Percentiles rank a stretch among this genome's conserved stretches.
Conservation (phyloP, 495 filamentous ascomycete genomes). For the Annulohypoxylon moriforme region DNA sequence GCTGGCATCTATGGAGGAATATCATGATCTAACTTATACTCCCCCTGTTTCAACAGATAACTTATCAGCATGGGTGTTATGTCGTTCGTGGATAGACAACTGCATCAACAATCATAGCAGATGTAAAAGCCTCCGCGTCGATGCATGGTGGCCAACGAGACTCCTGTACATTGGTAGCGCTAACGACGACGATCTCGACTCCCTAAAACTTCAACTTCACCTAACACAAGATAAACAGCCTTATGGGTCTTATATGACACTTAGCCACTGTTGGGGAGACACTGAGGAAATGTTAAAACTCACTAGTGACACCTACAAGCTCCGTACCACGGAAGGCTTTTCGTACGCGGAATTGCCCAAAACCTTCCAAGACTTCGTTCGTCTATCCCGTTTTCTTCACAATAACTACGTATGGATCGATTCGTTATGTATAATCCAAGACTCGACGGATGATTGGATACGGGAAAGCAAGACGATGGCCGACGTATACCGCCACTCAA, state of each 20-base stretch:
- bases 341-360: conserved; percentile 32
- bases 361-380: conserved; percentile 48
- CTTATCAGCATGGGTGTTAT: conserved; percentile 5
- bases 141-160: conserved; percentile 21
- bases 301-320: conserved; percentile 18
- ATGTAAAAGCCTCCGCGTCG: not conserved
- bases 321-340: conserved; percentile 22
- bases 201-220: conserved; percentile 6
- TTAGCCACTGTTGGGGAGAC: conserved; percentile 51
- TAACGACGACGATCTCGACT: not conserved
- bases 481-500: conserved; percentile 41
- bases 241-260: conserved; percentile 40
- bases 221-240: not conserved
- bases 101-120: conserved; percentile 15
- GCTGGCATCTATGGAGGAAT: not conserved
- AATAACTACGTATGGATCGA: conserved; percentile 52
- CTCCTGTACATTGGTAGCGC: conserved; percentile 13
- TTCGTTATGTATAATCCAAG: conserved; percentile 50
- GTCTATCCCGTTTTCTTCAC: conserved; percentile 30
- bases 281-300: conserved; percentile 15
- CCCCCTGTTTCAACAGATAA: conserved; percentile 12
- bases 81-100: conserved; percentile 17
- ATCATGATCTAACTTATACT: not conserved
- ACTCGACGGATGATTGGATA: conserved; percentile 41
- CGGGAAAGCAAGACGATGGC: conserved; percentile 45